These are phyloP conservation scores for Piper longum DNA, from an alignment of 164 flowering plant genomes.

Conservation along the genomic window DNA sequence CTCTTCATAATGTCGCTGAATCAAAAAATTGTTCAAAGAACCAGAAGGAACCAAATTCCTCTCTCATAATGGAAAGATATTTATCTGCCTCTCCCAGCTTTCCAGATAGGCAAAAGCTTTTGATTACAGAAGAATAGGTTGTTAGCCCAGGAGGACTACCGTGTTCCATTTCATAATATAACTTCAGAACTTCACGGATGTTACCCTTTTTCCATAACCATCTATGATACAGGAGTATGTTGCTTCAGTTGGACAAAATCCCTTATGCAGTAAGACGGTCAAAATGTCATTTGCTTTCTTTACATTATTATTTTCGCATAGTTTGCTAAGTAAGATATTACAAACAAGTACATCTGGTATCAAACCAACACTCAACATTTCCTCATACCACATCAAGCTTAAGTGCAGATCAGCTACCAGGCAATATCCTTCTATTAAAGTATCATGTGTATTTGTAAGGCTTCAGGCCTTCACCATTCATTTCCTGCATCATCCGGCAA, in stretches of 20 bases:
- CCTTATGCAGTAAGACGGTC: constrained; percentile 47
- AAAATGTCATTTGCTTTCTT: constrained; percentile 41
- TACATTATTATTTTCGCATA: constrained; percentile 26
- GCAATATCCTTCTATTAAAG: constrained; percentile 43
- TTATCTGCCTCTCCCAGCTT: constrained; percentile 52
- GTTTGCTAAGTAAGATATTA: constrained; percentile 37
- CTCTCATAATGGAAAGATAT: constrained; percentile 32
- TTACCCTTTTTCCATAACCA: constrained; percentile 42
- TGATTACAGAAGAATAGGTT: constrained; percentile 30
- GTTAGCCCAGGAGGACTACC: constrained; percentile 29
- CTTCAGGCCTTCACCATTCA: constrained; percentile 37
- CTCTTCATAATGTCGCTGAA: constrained; percentile 16
- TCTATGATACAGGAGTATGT: constrained; percentile 51
- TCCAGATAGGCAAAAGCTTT: constrained; percentile 28
- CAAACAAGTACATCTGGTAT: constrained; percentile 45
- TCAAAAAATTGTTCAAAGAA: constrained; percentile 25
- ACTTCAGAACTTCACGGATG: constrained; percentile 37
- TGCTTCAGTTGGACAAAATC: constrained; percentile 44
- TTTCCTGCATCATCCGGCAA: constrained; percentile 37
- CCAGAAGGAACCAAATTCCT: constrained; percentile 17
- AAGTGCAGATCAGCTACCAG: constrained; percentile 28
- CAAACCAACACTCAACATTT: constrained; percentile 40
- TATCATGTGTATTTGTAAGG: constrained; percentile 57
- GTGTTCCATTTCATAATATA: constrained; percentile 66
- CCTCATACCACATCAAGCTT: constrained; percentile 34